Conservation (phyloP, 495 filamentous ascomycete genomes). For the Aspergillus steynii region DNA sequence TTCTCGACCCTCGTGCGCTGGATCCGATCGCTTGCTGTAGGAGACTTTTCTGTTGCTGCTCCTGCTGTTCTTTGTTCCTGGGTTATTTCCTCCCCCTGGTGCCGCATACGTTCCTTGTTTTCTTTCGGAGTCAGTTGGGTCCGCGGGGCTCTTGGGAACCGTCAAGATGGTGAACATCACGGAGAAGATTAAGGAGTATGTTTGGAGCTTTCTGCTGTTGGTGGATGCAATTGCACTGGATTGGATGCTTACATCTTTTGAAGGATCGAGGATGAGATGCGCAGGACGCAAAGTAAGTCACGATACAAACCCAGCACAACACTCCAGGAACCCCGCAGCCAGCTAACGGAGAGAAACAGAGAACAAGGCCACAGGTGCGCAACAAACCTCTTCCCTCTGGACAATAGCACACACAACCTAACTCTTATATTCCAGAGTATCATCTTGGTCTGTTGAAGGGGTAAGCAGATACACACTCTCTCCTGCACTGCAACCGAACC, state of each 20-base stretch:
- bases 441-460: conserved; percentile 98
- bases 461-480: conserved; percentile 43
- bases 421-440: conserved; percentile 67
- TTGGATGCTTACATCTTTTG: conserved; percentile 14
- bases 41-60: not conserved
- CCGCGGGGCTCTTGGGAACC: conserved; percentile 34
- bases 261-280: conserved; percentile 99
- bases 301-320: conserved; percentile 5
- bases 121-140: conserved; percentile 15
- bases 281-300: conserved; percentile 85
- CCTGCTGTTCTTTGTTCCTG: conserved; percentile 4
- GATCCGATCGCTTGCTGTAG: not conserved
- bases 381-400: not conserved
- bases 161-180: conserved; percentile 98
- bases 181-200: conserved; percentile 98
- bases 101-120: conserved; percentile 1
- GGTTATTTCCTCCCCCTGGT: not conserved
- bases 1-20: not conserved
- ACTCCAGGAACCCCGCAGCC: conserved; percentile 31
- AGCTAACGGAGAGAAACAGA: conserved; percentile 56
- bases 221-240: not conserved
- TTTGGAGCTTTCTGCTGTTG: conserved; percentile 1
- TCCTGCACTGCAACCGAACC: not conserved
- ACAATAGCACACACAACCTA: not conserved
- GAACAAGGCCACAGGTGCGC: conserved; percentile 95